Percentiles rank a stretch among this genome's conserved stretches.
phyloP scores from a whole-genome alignment of 1,284 basidiomycete species.

The Golubevia pallescens region DNA sequence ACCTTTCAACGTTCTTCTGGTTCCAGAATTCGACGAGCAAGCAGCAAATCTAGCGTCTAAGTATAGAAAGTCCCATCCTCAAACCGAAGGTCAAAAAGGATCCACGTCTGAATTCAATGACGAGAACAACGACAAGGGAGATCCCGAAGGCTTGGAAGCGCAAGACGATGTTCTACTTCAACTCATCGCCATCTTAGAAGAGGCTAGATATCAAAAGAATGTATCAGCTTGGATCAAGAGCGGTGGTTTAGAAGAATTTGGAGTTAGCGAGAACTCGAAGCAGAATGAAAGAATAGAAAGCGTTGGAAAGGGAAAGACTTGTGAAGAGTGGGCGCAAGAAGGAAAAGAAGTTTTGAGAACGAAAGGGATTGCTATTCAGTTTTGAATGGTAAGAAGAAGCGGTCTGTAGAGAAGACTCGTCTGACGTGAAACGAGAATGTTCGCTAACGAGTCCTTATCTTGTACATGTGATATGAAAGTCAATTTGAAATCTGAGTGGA shows the following conservation, averaged over 20 bases:
- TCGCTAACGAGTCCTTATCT: too few relatives aligned
- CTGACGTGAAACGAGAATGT: too few relatives aligned
- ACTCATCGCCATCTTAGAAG: constrained; percentile 52
- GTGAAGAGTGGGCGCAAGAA: neutral
- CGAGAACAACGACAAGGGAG: constrained; percentile 1
- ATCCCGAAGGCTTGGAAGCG: neutral
- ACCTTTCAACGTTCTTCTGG: constrained; percentile 47
- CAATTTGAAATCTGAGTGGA: too few relatives aligned
- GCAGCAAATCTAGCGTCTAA: constrained; percentile 7
- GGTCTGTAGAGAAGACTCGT: too few relatives aligned
- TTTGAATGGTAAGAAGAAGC: too few relatives aligned
- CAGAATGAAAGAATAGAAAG: neutral
- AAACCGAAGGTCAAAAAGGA: neutral
- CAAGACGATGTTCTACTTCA: constrained; percentile 53
- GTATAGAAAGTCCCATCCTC: neutral
- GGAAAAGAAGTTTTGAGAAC: too few relatives aligned
- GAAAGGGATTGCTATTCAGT: too few relatives aligned
- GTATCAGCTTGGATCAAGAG: constrained; percentile 35
- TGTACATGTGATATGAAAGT: too few relatives aligned
- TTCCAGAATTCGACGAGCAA: constrained; percentile 41
- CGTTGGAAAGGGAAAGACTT: neutral
- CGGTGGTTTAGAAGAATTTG: constrained; percentile 25
- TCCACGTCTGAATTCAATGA: neutral
- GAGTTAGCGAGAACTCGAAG: neutral
- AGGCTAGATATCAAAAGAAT: constrained; percentile 31